Base-by-base conservation (phyloP, 495 filamentous ascomycete species). In the Penicillium taxi region DNA sequence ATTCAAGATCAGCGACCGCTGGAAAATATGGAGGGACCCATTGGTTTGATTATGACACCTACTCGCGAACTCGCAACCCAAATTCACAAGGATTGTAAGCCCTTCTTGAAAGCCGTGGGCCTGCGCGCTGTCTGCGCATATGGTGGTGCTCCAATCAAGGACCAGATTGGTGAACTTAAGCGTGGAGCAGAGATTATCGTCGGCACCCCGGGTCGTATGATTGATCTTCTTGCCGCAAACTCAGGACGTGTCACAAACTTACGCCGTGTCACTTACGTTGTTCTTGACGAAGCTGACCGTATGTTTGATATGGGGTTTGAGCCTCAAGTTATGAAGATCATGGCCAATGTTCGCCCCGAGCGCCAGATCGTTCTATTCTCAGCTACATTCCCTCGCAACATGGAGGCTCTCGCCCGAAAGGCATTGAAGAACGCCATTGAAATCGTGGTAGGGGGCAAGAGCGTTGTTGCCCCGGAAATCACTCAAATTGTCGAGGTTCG, bases 281-380 rank as follows among this genome's bases (percentile, higher is more conserved):
- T 96, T 11, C 73, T 99, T 22, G 93, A 99, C 50, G 93, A 99
- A 58, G 93, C 93, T 13, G 93, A 99, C 51, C 81, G 93, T 28
- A 99, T 99, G 93, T 96, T 96, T 48, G 93, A 99, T 56, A 96
- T 99, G 93, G 93, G 93, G 4, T 96, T 99, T 43, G 90, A 95
- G 58, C 90, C 90, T 1, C 93, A 96, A 50, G 87, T 99, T 30
- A 91, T 90, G 83, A 96, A 94, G 58, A 89, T 99, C 38, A 75
- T 96, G 48, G 75, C 72, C 42, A 94, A 91, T 51, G 81, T 94
- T 42, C 81, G 93, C 27, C 88, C 91, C 0, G 80, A 96, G 51
- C 79, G 84, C 11, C 93, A 99, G 56, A 94, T 87, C 0, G 86
- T 96, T 13, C 67, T 96, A 13, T 96, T 96, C 59, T 96, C 91